Base-by-base conservation (phyloP, 306 rosid species). In the Sphenostylis stenocarpa region DNA sequence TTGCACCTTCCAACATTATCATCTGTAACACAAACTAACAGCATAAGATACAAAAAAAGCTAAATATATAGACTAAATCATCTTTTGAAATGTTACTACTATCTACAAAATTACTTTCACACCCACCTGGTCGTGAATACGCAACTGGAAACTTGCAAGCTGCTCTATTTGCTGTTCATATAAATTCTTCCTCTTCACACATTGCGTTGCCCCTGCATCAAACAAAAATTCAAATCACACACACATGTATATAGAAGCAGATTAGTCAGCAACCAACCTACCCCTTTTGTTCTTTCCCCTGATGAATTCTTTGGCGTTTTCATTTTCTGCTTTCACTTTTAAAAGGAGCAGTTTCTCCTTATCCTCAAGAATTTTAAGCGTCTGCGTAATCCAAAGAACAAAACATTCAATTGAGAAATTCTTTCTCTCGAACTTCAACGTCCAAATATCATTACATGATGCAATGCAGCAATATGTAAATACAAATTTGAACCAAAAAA, bases 1-100 rank as follows among this genome's bases (percentile, higher is more conserved):
- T 95, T 67, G 99, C 97, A 72, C 99, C 97, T 88, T 95, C 99
- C 69, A 95, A 74, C 96, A 95, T 39, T 89, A 95, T 95, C 97
- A 95, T 95, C 99, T 95, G 85, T 74, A n/a, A 79, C 21, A 81
- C 5, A 47, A 34, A 60, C 61, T 9, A 9, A 38, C 13, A 38
- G 3, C 68, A 72, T 48, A 83, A 80, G 83, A 67, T 19, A 63
- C 70, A 79, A 72, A 28, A 52, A 19, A 64, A 44, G 70, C 51
- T 76, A 23, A 41, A 60, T 53, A 38, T 1, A 38, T 8, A 60
- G 65, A 67, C 61, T 24, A 24, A 41, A 24, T 4, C 43, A 45
- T 28, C 6, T 16, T 62, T 23, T 24, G 63, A 70, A 76, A 16
- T 53, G 70, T 67, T 31, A 31, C 4, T 24, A 45, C 20, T 3